Conservation (phyloP, 805 yeast species). For the Pichia nanzhaoensis region DNA sequence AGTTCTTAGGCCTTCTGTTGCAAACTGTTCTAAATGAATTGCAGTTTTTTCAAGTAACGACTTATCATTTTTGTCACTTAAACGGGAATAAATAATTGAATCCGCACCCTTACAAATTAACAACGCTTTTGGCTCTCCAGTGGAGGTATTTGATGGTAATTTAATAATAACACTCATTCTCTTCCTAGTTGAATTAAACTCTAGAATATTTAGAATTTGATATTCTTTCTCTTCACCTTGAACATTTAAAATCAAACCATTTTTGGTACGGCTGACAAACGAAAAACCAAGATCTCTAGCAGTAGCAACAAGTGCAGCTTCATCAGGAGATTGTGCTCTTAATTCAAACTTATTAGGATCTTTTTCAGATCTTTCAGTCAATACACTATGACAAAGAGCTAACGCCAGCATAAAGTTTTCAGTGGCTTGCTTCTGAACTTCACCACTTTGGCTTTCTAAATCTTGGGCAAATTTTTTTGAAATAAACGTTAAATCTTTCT, state of each 20-base stretch:
- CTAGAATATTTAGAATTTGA: slow-evolving; percentile 63
- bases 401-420: slow-evolving; percentile 73
- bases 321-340: slow-evolving; percentile 83
- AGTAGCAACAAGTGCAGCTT: slow-evolving; percentile 77
- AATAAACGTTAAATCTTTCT: slow-evolving; percentile 57
- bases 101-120: slow-evolving; percentile 83
- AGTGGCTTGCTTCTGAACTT: slow-evolving; percentile 47
- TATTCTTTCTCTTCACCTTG: slow-evolving; percentile 68
- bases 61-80: slow-evolving; percentile 41
- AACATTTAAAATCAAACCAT: slow-evolving; percentile 58
- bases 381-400: slow-evolving; percentile 74
- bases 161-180: slow-evolving; percentile 81
- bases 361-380: slow-evolving; percentile 59
- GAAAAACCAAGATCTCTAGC: slow-evolving; percentile 73
- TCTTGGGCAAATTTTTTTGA: slow-evolving; percentile 63
- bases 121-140: slow-evolving; percentile 51
- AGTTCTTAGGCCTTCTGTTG: slow-evolving; percentile 79
- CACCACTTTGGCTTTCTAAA: slow-evolving; percentile 45
- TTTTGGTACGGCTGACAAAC: slow-evolving; percentile 58
- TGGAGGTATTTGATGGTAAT: slow-evolving; percentile 43
- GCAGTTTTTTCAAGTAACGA: slow-evolving; percentile 53
- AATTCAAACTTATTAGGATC: slow-evolving; percentile 49
- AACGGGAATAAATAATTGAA: slow-evolving; percentile 65
- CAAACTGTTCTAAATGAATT: slow-evolving; percentile 66
- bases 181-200: slow-evolving; percentile 78